Evolutionary conservation across 1,284 basidiomycete species (phyloP).

Genomic region (Cutaneotrichosporon cavernicola): DNA sequence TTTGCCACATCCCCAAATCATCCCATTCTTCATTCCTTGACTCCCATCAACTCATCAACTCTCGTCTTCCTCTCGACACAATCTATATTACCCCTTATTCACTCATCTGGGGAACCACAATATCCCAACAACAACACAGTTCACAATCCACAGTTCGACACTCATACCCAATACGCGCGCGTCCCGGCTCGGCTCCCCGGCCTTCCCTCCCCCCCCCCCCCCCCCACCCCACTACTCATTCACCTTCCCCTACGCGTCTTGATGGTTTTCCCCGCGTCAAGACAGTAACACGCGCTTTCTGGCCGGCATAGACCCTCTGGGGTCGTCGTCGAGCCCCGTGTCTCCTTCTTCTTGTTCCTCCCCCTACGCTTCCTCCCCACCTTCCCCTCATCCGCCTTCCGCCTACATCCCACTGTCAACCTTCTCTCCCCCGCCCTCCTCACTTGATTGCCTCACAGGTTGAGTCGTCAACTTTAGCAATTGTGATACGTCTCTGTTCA

Average conservation of each 20-base stretch:
- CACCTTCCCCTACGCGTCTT: conserved; percentile 8
- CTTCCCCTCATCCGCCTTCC: background rate
- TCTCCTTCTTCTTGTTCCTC: background rate
- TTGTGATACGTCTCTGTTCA: too few species aligned
- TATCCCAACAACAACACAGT: background rate
- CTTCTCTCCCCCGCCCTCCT: background rate
- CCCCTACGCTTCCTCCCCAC: background rate
- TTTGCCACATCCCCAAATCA: background rate
- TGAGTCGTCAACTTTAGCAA: background rate
- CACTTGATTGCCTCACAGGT: background rate
- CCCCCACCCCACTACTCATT: background rate
- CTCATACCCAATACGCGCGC: background rate
- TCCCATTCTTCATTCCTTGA: background rate
- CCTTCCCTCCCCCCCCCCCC: too few species aligned
- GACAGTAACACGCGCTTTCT: conserved; percentile 22
- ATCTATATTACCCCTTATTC: background rate
- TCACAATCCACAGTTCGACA: background rate
- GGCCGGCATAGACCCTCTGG: conserved; percentile 29
- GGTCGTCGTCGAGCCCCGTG: conserved; percentile 27
- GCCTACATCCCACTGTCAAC: background rate
- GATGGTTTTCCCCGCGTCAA: conserved; percentile 21
- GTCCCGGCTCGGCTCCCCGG: background rate
- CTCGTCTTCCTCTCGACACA: too few species aligned
- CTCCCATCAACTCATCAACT: too few species aligned
- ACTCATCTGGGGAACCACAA: background rate